A percentile compares a stretch with the other conserved stretches of the same genome.
Evolutionary conservation across 176 grass and related monocot genomes (phyloP).

Genomic region (Otatea glauca): DNA sequence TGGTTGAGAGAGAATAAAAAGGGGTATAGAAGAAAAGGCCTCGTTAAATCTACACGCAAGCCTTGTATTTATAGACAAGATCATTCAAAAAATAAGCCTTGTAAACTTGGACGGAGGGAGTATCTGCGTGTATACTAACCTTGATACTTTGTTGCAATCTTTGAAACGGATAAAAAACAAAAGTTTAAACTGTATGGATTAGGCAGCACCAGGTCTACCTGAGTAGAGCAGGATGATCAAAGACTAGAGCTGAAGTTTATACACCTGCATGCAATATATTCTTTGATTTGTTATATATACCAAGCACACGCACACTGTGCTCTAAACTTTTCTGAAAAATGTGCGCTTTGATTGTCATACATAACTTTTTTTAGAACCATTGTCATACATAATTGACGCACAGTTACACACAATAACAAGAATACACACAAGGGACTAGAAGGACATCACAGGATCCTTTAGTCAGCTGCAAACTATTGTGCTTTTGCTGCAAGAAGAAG

Average conservation of each 20-base stretch:
- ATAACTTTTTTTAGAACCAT: not conserved
- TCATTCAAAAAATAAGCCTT: too few species aligned
- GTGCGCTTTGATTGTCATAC: not conserved
- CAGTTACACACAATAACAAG: slow-evolving; percentile 22
- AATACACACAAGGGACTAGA: not conserved
- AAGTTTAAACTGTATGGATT: not conserved
- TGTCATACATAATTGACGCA: slow-evolving; percentile 1
- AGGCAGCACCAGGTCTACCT: not conserved
- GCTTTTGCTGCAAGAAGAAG: not conserved
- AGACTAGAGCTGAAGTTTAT: not conserved
- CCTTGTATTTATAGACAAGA: too few species aligned
- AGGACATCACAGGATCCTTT: not conserved
- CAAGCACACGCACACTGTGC: not conserved
- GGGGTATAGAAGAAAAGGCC: too few species aligned
- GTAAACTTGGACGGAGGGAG: too few species aligned
- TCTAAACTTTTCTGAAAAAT: slow-evolving; percentile 27
- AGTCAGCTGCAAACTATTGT: not conserved
- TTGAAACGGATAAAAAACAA: not conserved
- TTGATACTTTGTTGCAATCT: not conserved
- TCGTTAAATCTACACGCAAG: too few species aligned
- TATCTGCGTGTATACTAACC: not conserved
- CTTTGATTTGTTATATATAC: not conserved
- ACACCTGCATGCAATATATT: not conserved
- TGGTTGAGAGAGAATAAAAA: too few species aligned
- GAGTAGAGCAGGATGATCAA: not conserved